Conservation (phyloP, 495 filamentous ascomycete species). For the Podospora bellae-mahoneyi region DNA sequence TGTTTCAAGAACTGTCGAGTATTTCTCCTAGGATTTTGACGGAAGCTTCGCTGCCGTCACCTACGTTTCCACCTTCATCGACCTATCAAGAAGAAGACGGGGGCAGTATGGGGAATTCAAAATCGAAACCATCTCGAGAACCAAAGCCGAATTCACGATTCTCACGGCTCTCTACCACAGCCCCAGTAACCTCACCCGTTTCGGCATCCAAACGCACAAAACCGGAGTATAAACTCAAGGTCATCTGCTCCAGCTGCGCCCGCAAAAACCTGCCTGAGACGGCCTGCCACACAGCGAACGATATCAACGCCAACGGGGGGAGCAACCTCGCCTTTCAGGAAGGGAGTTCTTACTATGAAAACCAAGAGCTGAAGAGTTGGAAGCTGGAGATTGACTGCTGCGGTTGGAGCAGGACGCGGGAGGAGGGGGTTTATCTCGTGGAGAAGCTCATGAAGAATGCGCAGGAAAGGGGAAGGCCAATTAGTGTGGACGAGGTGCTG, state of each 20-base stretch:
- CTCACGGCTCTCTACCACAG: background rate
- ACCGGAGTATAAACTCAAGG: background rate
- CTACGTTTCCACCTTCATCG: background rate
- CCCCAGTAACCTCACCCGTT: background rate
- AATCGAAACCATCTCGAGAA: background rate
- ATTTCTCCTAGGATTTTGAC: slow-evolving; percentile 17
- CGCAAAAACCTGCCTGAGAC: background rate
- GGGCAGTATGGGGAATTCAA: background rate
- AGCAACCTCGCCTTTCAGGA: background rate
- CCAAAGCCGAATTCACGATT: background rate
- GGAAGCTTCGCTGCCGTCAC: slow-evolving; percentile 6
- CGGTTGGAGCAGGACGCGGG: background rate
- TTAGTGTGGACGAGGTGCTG: slow-evolving; percentile 3
- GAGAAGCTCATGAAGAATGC: background rate
- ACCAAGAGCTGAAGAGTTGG: background rate
- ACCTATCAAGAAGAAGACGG: background rate
- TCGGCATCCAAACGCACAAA: slow-evolving; percentile 7
- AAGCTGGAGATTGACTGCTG: slow-evolving; percentile 1
- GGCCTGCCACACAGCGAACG: background rate
- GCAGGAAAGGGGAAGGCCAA: background rate
- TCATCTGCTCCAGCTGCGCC: slow-evolving; percentile 5
- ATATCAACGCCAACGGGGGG: slow-evolving; percentile 1
- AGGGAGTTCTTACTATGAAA: background rate
- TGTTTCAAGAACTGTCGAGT: slow-evolving; percentile 12
- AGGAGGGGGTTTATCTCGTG: background rate